phyloP scores from a whole-genome alignment of 1,284 basidiomycete genomes.

The Cutaneotrichosporon cutaneum region DNA sequence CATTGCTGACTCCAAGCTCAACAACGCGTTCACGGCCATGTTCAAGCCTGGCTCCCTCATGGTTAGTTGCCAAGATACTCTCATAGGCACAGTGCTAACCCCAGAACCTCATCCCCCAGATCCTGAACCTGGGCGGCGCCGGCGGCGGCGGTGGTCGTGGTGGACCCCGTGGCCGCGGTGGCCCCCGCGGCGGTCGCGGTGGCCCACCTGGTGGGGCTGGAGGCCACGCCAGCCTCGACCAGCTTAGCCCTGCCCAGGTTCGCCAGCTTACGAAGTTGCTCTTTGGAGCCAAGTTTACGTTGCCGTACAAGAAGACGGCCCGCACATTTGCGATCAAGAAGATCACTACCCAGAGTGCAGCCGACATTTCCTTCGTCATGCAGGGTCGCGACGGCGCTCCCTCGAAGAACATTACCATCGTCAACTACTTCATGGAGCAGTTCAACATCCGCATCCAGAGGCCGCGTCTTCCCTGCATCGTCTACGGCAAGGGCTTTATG shows the following conservation, averaged over 20 bases:
- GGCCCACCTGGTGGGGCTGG: constrained; percentile 24
- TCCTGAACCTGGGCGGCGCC: constrained; percentile 40
- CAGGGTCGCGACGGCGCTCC: constrained; percentile 40
- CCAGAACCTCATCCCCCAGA: constrained; percentile 35
- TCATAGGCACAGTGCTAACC: constrained; percentile 10
- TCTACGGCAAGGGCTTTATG: constrained; percentile 48
- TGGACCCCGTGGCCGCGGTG: constrained; percentile 30
- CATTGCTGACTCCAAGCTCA: constrained; percentile 27
- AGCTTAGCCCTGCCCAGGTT: constrained; percentile 34
- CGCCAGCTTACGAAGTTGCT: constrained; percentile 43
- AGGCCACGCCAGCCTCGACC: constrained; percentile 26
- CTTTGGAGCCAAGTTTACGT: constrained; percentile 42
- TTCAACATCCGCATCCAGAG: constrained; percentile 46
- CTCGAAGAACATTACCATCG: constrained; percentile 40
- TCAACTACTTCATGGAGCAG: constrained; percentile 48
- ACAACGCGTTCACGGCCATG: constrained; percentile 52
- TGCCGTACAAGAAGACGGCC: constrained; percentile 32
- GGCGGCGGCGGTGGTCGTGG: constrained; percentile 40
- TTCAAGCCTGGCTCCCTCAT: constrained; percentile 43
- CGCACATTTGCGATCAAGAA: constrained; percentile 39
- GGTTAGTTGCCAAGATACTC: constrained; percentile 26
- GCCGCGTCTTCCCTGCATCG: constrained; percentile 48
- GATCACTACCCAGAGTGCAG: constrained; percentile 38
- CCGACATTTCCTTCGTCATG: constrained; percentile 42
- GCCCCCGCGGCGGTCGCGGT: constrained; percentile 26